Evolutionary conservation across 2,329 filamentous ascomycete genomes (phyloP).

Genomic region (Trichoderma koningiopsis): DNA sequence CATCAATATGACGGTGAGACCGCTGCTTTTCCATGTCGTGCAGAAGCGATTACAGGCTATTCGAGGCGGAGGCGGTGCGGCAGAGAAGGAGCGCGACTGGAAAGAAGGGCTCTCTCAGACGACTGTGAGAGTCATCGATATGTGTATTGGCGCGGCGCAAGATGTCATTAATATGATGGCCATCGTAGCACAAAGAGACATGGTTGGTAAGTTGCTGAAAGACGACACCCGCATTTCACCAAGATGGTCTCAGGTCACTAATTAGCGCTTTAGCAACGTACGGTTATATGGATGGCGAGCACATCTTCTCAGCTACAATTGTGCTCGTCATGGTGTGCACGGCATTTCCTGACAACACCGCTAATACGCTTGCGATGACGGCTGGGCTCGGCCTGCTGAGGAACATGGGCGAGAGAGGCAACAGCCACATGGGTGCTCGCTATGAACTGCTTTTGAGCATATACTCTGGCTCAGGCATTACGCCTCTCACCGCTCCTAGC

Average conservation of each 20-base stretch:
- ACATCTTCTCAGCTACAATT: slow-evolving; percentile 56
- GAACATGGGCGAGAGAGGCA: slow-evolving; percentile 55
- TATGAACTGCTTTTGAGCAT: slow-evolving; percentile 36
- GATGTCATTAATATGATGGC: slow-evolving; percentile 40
- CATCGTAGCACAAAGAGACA: slow-evolving; percentile 36
- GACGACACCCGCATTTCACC: background rate
- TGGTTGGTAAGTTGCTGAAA: slow-evolving; percentile 46
- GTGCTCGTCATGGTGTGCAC: slow-evolving; percentile 58
- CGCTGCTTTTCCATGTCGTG: slow-evolving; percentile 56
- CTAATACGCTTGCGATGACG: slow-evolving; percentile 49
- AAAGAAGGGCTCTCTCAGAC: slow-evolving; percentile 50
- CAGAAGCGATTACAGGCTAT: slow-evolving; percentile 47
- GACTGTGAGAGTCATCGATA: slow-evolving; percentile 54
- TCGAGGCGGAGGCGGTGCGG: slow-evolving; percentile 21
- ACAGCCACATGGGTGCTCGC: slow-evolving; percentile 46
- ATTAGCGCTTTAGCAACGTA: slow-evolving; percentile 46
- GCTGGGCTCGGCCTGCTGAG: slow-evolving; percentile 49
- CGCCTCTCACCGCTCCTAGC: slow-evolving; percentile 23
- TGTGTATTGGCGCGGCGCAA: slow-evolving; percentile 52
- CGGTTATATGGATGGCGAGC: slow-evolving; percentile 60
- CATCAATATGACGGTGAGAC: slow-evolving; percentile 59
- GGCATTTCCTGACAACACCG: slow-evolving; percentile 50
- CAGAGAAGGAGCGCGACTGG: slow-evolving; percentile 37
- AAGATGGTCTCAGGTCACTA: background rate
- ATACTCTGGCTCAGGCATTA: slow-evolving; percentile 32